A percentile compares a stretch with the other conserved stretches of the same genome.
Conservation (phyloP, 176 grass and related monocot species). For the Guadua angustifolia region DNA sequence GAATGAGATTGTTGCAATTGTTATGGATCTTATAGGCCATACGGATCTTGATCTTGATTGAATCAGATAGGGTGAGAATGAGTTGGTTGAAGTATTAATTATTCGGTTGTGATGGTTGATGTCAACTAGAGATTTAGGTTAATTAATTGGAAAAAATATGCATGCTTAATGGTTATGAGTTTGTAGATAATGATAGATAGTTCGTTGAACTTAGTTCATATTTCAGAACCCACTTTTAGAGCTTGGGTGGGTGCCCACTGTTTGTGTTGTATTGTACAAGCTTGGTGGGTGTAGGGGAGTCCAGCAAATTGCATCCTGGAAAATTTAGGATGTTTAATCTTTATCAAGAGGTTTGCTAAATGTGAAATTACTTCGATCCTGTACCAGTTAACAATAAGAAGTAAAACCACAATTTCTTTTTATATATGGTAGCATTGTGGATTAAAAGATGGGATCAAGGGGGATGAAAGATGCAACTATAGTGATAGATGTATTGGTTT, state of each 20-base stretch:
- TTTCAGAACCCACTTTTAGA: neutral
- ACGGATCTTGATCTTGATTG: slow-evolving; percentile 21
- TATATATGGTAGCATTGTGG: neutral
- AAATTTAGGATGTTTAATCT: neutral
- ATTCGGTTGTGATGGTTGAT: neutral
- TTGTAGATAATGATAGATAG: neutral
- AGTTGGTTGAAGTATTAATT: neutral
- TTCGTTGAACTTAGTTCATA: neutral
- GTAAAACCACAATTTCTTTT: neutral
- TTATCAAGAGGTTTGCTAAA: neutral
- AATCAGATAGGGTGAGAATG: neutral
- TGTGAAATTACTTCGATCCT: neutral
- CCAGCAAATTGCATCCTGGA: neutral
- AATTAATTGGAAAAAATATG: neutral
- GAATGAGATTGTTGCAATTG: slow-evolving; percentile 7
- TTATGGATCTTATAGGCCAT: neutral
- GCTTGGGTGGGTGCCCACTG: neutral
- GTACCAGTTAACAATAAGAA: neutral
- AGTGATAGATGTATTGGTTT: neutral
- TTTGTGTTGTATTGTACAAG: neutral
- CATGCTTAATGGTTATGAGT: neutral
- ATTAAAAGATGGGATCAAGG: neutral
- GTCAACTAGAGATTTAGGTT: neutral
- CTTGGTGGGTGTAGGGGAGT: neutral
- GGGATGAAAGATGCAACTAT: neutral